These are phyloP conservation scores for Moelleriella libera DNA, from an alignment of 2,329 filamentous ascomycete species.

Conservation along the genomic window DNA sequence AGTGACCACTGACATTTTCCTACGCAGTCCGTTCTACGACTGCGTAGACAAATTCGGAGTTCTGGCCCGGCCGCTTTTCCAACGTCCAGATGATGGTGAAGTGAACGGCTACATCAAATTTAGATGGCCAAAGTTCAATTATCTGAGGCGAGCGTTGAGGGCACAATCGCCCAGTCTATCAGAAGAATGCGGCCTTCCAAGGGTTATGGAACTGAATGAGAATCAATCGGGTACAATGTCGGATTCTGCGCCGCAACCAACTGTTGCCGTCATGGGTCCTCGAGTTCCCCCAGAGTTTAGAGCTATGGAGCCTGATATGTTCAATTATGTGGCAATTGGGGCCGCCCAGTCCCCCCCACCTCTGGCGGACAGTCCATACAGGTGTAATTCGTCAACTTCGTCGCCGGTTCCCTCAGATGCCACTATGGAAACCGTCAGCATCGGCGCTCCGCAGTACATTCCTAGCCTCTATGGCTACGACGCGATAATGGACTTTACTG, in stretches of 20 bases:
- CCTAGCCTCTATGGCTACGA: slow-evolving; percentile 17
- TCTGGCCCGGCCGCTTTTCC: slow-evolving; percentile 10
- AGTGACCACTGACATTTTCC: slow-evolving; percentile 1
- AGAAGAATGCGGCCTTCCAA: neutral
- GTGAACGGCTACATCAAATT: slow-evolving; percentile 25
- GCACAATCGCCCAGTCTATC: neutral
- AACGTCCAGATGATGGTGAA: slow-evolving; percentile 16
- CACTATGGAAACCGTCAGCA: slow-evolving; percentile 1
- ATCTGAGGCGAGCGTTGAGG: neutral
- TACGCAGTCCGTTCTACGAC: slow-evolving; percentile 19
- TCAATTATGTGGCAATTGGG: neutral
- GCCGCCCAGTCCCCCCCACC: neutral
- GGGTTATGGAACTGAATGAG: slow-evolving; percentile 1
- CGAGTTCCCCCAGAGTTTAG: neutral
- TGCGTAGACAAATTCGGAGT: slow-evolving; percentile 14
- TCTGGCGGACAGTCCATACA: neutral
- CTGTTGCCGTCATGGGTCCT: neutral
- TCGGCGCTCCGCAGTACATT: slow-evolving; percentile 5
- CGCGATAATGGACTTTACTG: slow-evolving; percentile 18
- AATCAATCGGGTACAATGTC: neutral
- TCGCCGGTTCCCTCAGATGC: neutral
- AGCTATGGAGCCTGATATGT: neutral
- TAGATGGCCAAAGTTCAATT: slow-evolving; percentile 14
- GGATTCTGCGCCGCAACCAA: slow-evolving; percentile 1
- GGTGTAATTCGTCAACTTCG: neutral